Conservation (phyloP, 306 rosid species). For the Lathyrus tuberosus region DNA sequence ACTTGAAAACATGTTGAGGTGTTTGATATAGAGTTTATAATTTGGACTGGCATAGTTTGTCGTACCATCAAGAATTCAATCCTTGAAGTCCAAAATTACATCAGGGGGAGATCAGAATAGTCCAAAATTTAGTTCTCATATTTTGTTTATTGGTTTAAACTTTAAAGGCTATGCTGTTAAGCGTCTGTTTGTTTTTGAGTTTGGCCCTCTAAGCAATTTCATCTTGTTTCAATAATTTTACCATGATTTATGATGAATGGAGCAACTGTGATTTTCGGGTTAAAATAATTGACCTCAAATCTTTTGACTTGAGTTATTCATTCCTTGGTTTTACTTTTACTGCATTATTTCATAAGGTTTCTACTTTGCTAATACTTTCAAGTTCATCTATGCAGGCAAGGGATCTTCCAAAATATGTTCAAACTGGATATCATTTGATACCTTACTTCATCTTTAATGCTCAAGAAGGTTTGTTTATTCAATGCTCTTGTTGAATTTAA, state of each 20-base stretch:
- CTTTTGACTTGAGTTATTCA: not conserved
- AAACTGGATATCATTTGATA: constrained; percentile 78
- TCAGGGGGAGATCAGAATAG: not conserved
- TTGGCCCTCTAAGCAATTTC: constrained; percentile 15
- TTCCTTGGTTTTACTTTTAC: constrained; percentile 6
- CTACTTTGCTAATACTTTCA: constrained; percentile 27
- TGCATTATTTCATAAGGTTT: constrained; percentile 28
- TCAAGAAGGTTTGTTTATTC: constrained; percentile 75
- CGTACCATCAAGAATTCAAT: not conserved
- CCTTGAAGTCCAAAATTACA: not conserved
- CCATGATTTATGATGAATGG: no score
- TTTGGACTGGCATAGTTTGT: not conserved
- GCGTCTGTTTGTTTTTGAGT: constrained; percentile 9
- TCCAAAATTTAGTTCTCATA: no score
- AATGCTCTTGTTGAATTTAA: constrained; percentile 17
- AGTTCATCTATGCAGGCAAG: constrained; percentile 69
- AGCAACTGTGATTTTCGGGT: not conserved
- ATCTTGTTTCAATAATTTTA: constrained; percentile 6
- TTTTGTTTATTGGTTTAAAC: not conserved
- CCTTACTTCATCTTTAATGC: constrained; percentile 93
- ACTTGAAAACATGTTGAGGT: not conserved
- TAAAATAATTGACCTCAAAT: not conserved
- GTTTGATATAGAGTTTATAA: not conserved
- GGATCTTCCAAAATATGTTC: constrained; percentile 82
- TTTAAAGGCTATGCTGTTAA: constrained; percentile 16